Base-by-base conservation (phyloP, 2,329 filamentous ascomycete genomes). In the Pseudodiploospora longispora region DNA sequence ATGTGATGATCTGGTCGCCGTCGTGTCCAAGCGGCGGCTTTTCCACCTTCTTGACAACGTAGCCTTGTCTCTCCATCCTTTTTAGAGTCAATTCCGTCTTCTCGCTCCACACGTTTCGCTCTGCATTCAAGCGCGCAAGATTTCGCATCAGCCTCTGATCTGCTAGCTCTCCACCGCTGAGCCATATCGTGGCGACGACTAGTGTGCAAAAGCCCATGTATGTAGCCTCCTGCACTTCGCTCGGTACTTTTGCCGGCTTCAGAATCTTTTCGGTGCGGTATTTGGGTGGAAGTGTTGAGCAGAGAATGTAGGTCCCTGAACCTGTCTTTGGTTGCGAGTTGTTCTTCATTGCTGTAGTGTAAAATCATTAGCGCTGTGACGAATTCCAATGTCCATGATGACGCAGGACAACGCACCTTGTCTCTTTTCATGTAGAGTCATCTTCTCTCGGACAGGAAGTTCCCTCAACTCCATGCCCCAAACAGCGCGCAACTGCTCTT, bases 391-490 rank as follows among this genome's bases (percentile, higher is more conserved):
- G 4, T n/a, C 19, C 19, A 27, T n/a, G 36, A 37, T 37, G 10
- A 8, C 36, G 9, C 5, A 10, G 3, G 2, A 7, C 0, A 2
- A 27, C 10, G 36, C 66, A 82, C 84, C 85, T 72, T 85, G 82
- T 55, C 87, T 79, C 59, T 78, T 78, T 51, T 95, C 86, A 47
- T 80, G 81, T 31, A 95, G 66, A 1, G 88, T 88, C 40, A 86
- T 75, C 63, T 89, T 94, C 57, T 96, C 91, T 56, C 77, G 78
- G 1, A 76, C 71, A 0, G 93, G 89, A 40, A 97, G 71, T 65
- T 96, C 90, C 4, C 80, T 74, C 73, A 98, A 77, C 61, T 90
- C 77, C 89, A 97, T 95, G n/a, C 93, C 93, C 65, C 95, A 97
- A 1, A 82, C 75, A 2, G 68, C 67, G 39, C 74, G 71, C 33